These are phyloP conservation scores for Dendrothele bispora DNA, from an alignment of 768 basidiomycete genomes.

Conservation along the genomic window DNA sequence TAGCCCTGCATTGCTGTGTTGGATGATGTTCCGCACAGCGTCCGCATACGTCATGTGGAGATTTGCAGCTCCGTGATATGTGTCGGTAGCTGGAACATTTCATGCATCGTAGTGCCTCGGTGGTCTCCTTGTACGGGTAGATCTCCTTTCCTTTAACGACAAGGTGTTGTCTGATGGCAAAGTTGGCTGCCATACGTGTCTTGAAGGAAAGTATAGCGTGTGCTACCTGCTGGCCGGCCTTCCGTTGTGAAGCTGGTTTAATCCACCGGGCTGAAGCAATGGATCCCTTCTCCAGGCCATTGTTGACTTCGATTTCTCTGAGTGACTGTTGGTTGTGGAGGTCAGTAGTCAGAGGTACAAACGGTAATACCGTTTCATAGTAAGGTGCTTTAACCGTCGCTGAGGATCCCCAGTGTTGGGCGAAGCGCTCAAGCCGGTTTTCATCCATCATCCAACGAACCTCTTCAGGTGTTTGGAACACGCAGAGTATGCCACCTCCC, in stretches of 20 bases:
- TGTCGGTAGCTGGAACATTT: constrained; percentile 24
- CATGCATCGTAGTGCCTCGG: constrained; percentile 24
- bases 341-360: no score
- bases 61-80: constrained; percentile 14
- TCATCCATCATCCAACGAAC: no score
- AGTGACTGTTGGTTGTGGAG: no score
- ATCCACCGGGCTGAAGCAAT: no score
- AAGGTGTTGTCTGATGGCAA: constrained; percentile 16
- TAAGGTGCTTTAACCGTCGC: no score
- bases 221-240: constrained; percentile 16
- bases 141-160: constrained; percentile 14
- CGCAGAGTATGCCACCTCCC: no score
- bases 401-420: no score
- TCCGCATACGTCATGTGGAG: constrained; percentile 9
- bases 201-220: constrained; percentile 22
- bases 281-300: no score
- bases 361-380: no score
- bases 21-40: constrained; percentile 18
- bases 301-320: no score
- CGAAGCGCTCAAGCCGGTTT: no score
- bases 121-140: constrained; percentile 10
- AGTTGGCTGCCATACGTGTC: constrained; percentile 20
- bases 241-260: constrained; percentile 2
- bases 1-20: constrained; percentile 15
- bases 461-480: no score